A percentile compares a stretch with the other conserved stretches of the same genome.
These are phyloP conservation scores for Penicillium sp. DNA, from an alignment of 2,329 filamentous ascomycete species.

Conservation along the genomic window DNA sequence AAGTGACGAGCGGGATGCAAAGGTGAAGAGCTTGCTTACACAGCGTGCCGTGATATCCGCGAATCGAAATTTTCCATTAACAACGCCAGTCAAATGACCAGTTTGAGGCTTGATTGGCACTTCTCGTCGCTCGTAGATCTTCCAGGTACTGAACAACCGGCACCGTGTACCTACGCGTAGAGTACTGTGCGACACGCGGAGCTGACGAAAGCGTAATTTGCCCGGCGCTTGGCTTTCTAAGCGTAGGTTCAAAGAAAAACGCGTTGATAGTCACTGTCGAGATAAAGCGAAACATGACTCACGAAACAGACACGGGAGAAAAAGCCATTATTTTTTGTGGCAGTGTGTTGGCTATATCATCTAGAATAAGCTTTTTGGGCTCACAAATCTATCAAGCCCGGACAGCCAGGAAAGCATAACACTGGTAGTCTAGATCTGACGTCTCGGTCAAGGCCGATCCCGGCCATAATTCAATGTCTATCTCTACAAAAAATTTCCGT, in stretches of 20 bases:
- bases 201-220: slow-evolving; percentile 17
- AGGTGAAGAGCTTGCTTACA: background rate
- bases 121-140: background rate
- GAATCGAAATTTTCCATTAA: background rate
- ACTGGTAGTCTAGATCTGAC: background rate
- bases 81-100: slow-evolving; percentile 20
- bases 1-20: background rate
- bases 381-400: background rate
- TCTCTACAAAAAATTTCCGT: background rate
- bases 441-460: background rate
- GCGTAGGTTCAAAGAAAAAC: background rate
- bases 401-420: background rate
- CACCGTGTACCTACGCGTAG: background rate
- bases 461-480: background rate
- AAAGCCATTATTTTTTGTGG: background rate
- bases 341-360: background rate
- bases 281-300: too few species aligned
- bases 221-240: slow-evolving; percentile 3
- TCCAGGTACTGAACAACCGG: background rate
- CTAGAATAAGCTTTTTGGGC: background rate
- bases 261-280: too few species aligned
- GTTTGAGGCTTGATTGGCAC: background rate
- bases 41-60: slow-evolving; percentile 8
- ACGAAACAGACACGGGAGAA: background rate
- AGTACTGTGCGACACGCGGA: slow-evolving; percentile 12